These are phyloP conservation scores for Panicum virgatum DNA, from an alignment of 202 grass and related monocot genomes.

Conservation along the genomic window DNA sequence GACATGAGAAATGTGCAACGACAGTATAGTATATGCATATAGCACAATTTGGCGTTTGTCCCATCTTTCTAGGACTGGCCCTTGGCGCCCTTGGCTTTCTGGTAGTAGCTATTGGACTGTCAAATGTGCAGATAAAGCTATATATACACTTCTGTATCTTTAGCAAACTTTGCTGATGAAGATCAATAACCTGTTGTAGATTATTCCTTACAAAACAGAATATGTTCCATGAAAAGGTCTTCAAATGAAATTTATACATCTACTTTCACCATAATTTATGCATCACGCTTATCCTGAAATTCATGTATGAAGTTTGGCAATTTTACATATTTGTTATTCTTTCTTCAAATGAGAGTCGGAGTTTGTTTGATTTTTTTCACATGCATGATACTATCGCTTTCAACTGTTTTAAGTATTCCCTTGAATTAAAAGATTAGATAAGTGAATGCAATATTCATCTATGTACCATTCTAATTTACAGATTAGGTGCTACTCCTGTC, in stretches of 20 bases:
- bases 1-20: not conserved
- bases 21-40: not conserved
- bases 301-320: not conserved
- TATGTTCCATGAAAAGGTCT: slow-evolving; percentile 7
- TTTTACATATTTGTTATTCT: not conserved
- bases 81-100: not conserved
- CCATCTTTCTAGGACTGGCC: not conserved
- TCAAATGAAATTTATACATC: not conserved
- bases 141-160: not conserved
- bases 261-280: not conserved
- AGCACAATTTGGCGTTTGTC: not conserved
- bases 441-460: not conserved
- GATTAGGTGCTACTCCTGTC: slow-evolving; percentile 65
- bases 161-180: slow-evolving; percentile 12
- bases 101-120: not conserved
- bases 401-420: not conserved
- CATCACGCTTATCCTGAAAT: not conserved
- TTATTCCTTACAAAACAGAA: slow-evolving; percentile 8
- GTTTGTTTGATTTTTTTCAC: not conserved
- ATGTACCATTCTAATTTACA: slow-evolving; percentile 20
- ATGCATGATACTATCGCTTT: not conserved
- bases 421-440: not conserved
- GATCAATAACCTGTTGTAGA: not conserved
- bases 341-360: not conserved
- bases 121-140: not conserved